A percentile compares a stretch with the other conserved stretches of the same genome.
phyloP scores from a whole-genome alignment of 805 yeast genomes.

The Blastobotrys peoriensis region DNA sequence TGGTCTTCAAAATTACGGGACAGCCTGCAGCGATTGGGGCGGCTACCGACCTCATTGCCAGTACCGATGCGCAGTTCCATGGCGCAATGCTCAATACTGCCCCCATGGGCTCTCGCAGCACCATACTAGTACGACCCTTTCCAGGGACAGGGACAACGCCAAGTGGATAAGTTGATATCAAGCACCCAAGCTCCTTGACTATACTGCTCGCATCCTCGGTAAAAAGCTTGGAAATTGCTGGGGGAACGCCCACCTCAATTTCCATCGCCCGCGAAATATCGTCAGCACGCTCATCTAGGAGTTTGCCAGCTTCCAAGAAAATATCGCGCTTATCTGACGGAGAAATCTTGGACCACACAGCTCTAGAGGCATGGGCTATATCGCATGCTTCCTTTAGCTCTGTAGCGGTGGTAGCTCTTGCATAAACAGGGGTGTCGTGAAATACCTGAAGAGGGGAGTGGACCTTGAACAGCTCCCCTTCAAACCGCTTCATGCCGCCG shows the following conservation, averaged over 20 bases:
- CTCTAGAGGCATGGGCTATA: neutral
- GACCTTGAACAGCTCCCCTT: neutral
- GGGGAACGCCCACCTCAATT: slow-evolving; percentile 43
- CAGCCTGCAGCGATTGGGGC: slow-evolving; percentile 83
- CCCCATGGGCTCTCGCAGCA: slow-evolving; percentile 77
- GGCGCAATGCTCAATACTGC: slow-evolving; percentile 84
- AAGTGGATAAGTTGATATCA: slow-evolving; percentile 60
- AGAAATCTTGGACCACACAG: neutral
- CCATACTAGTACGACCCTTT: slow-evolving; percentile 53
- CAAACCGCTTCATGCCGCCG: neutral
- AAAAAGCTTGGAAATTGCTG: slow-evolving; percentile 59
- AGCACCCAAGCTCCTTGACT: slow-evolving; percentile 68
- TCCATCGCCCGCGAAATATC: slow-evolving; percentile 32
- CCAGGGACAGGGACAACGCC: slow-evolving; percentile 54
- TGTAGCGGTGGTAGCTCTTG: neutral
- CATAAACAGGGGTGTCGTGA: neutral
- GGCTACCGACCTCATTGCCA: slow-evolving; percentile 79
- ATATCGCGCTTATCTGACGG: slow-evolving; percentile 2
- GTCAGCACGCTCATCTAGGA: slow-evolving; percentile 5
- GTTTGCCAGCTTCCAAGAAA: slow-evolving; percentile 10
- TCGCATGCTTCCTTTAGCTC: neutral
- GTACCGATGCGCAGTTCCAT: slow-evolving; percentile 81
- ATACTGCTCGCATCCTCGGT: slow-evolving; percentile 65
- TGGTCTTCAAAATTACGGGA: slow-evolving; percentile 72
- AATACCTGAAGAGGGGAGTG: neutral